These are phyloP conservation scores for Plasmodium reichenowi DNA, from an alignment of 169 alveolate genomes.

Conservation along the genomic window DNA sequence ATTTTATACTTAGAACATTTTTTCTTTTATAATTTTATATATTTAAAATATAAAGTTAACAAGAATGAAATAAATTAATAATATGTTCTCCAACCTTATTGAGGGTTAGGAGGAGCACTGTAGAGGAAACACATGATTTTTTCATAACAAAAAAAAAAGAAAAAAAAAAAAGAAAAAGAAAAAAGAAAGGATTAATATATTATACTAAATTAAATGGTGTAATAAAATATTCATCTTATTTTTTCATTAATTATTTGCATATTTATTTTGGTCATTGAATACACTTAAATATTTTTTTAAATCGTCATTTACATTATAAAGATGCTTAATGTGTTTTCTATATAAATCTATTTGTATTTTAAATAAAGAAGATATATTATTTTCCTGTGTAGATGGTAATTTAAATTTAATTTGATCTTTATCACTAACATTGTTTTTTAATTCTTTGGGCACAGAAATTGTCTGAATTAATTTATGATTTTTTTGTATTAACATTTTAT, in stretches of 20 bases:
- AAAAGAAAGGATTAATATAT: too few species aligned
- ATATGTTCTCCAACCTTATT: not conserved
- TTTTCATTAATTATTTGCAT: not conserved
- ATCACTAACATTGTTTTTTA: conserved; percentile 5
- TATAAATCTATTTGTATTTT: conserved; percentile 61
- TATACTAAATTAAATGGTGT: too few species aligned
- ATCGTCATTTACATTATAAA: conserved; percentile 54
- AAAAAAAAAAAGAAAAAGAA: too few species aligned
- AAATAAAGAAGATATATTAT: conserved; percentile 17
- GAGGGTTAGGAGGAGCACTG: too few species aligned
- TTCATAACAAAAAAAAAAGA: not conserved
- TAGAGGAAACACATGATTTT: too few species aligned
- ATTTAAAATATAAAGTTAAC: not conserved
- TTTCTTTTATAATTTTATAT: too few species aligned
- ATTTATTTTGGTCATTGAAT: not conserved
- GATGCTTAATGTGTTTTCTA: conserved; percentile 56
- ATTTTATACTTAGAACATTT: too few species aligned
- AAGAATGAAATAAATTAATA: conserved; percentile 1
- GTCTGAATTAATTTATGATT: conserved; percentile 33
- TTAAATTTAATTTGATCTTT: conserved; percentile 2
- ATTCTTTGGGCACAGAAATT: conserved; percentile 4
- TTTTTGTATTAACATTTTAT: conserved; percentile 45
- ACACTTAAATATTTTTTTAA: conserved; percentile 31
- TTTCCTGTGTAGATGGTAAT: conserved; percentile 17
- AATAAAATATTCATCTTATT: not conserved